phyloP scores from a whole-genome alignment of 2,329 filamentous ascomycete species.

The Fusarium euwallaceae region DNA sequence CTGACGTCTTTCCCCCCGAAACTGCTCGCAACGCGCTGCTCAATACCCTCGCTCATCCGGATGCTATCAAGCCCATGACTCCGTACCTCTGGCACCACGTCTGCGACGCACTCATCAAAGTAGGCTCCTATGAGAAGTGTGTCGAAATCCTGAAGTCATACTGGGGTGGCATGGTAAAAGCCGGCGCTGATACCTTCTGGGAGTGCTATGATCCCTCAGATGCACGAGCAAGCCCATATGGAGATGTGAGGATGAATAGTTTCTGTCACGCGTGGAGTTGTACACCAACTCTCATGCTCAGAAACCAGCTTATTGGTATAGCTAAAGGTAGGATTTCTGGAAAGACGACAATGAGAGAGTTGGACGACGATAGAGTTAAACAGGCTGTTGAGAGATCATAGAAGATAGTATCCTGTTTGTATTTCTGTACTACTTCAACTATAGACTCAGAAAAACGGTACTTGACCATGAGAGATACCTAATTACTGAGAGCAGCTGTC shows the following conservation, averaged over 20 bases:
- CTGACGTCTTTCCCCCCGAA: neutral
- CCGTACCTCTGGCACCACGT: conserved; percentile 34
- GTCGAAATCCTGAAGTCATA: conserved; percentile 22
- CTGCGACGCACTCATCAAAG: conserved; percentile 24
- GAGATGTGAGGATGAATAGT: conserved; percentile 34
- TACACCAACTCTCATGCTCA: conserved; percentile 27
- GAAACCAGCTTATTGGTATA: neutral
- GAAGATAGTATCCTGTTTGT: neutral
- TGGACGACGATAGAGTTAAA: neutral
- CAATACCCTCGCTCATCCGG: neutral
- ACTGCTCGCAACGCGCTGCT: neutral
- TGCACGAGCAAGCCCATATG: conserved; percentile 27
- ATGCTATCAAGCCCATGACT: neutral
- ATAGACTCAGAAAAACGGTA: neutral
- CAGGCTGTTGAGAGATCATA: neutral
- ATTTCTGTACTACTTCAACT: neutral
- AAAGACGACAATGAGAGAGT: neutral
- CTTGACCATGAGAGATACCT: neutral
- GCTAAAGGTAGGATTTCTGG: neutral
- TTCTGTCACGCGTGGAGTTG: conserved; percentile 38
- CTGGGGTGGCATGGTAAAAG: conserved; percentile 34
- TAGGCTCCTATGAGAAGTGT: conserved; percentile 25
- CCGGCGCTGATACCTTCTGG: conserved; percentile 32
- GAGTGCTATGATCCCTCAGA: conserved; percentile 31
- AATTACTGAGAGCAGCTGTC: conserved; percentile 19